Evolutionary conservation across 2,329 filamentous ascomycete genomes (phyloP), one percentile per base, ranked within the genome.

Genomic region (Aureobasidium zeae): DNA sequence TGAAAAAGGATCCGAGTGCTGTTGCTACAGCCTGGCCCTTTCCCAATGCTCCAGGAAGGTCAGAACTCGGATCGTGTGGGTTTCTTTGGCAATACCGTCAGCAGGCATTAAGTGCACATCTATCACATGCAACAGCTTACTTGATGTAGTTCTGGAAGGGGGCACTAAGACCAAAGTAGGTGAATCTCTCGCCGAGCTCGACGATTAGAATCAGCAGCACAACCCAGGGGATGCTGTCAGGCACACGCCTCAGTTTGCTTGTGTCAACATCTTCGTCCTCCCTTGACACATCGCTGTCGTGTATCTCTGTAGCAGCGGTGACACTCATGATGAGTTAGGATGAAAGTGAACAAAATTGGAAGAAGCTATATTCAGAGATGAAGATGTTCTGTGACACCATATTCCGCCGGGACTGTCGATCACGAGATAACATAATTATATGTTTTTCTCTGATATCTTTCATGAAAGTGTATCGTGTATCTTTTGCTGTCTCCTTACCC

Each of bases 81-180:
- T 39, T 39, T 16, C 36, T 22, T 26, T 26, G 22, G 25, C 9
- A 37, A 20, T 28, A n/a, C n/a, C n/a, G n/a, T n/a, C n/a, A n/a
- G n/a, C n/a, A n/a, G n/a, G n/a, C n/a, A n/a, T n/a, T n/a, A n/a
- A n/a, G n/a, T n/a, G n/a, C n/a, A n/a, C n/a, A n/a, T n/a, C n/a
- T n/a, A n/a, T 11, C 4, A n/a, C 7, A 15, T 19, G 2, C n/a
- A 13, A 35, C 8, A 13, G 51, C 51, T 44, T 67, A 67, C 17
- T 61, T 54, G 48, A 68, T 68, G 52, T 69, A 69, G 44, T 69
- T 69, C 48, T 68, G 65, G 31, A 68, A 64, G 3, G 65, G 66
- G 0, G 50, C 52, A 5, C 44, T 49, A 5, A 53, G 39, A 5
- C 52, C 52, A 29, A 52, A 53, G 33, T 55, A 55, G 3, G 52